Base-by-base conservation (phyloP, 345 rosid species). In the Zanthoxylum bungeanum region DNA sequence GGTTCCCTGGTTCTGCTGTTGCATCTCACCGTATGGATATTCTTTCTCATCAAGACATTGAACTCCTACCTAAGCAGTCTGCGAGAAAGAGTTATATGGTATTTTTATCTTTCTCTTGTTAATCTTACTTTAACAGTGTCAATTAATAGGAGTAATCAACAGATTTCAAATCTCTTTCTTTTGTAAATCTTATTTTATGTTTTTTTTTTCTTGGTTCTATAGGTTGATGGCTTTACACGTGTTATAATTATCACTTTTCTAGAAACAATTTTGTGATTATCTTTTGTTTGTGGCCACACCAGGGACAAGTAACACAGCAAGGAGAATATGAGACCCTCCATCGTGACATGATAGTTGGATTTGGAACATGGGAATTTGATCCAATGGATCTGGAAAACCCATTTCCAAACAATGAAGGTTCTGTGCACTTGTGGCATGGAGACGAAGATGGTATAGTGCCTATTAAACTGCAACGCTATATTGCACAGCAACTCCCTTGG, bases 361-460 rank as follows among this genome's bases (percentile, higher is more conserved):
- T 83, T 11, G 89, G 91, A 27, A 78, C 44, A 9, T 85, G 93
- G 93, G 93, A 85, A 30, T 89, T 86, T 9, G 83, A 80, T 70
- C 91, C 85, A 2, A 81, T 77, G 73, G 86, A 80, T 9, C 65
- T 88, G 12, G 80, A 77, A 67, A 85, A 82, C 31, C 65, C 84
- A 34, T 85, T 86, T 30, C 86, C 87, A 0, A 77, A 86, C 24
- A 69, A 73, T 0, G 84, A 84, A 16, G 89, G 85, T 24, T 77
- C 79, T 0, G 89, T 89, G 37, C 93, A 89, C 34, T 59, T 86
- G 47, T 86, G 91, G 91, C 89, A 86, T 21, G 93, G 91, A 1
- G 84, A 86, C 19, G 83, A 86, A 24, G 93, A 88, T 72, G 39
- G 34, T 16, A 66, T 85, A 0, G 84, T 85, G 36, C 89, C 93